phyloP scores from a whole-genome alignment of 2,329 filamentous ascomycete species.

The Pseudogymnoascus destructans region DNA sequence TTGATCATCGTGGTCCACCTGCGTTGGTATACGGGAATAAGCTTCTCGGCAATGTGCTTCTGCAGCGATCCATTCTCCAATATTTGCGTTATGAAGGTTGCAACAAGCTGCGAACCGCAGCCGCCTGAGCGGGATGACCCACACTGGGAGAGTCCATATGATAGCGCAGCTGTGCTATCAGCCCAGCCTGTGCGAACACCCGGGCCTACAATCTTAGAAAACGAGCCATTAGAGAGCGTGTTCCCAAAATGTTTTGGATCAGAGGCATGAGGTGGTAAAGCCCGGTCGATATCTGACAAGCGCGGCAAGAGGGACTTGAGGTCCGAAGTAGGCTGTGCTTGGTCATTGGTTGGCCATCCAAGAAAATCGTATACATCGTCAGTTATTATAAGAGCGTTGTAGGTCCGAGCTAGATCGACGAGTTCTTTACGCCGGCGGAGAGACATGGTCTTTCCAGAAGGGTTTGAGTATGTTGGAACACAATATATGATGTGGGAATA shows the following conservation, averaged over 20 bases:
- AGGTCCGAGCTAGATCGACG: constrained; percentile 46
- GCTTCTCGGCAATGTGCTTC: constrained; percentile 35
- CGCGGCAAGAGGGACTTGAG: constrained; percentile 33
- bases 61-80: constrained; percentile 40
- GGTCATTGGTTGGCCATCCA: constrained; percentile 35
- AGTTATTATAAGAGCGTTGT: constrained; percentile 50
- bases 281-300: constrained; percentile 48
- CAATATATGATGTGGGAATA: constrained; percentile 57
- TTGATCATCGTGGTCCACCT: constrained; percentile 18
- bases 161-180: constrained; percentile 44
- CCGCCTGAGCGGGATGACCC: constrained; percentile 24
- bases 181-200: constrained; percentile 51
- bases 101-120: constrained; percentile 22
- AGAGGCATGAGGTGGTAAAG: constrained; percentile 28
- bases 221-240: constrained; percentile 51
- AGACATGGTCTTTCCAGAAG: constrained; percentile 52
- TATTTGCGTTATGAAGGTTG: constrained; percentile 32
- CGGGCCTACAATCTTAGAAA: constrained; percentile 52
- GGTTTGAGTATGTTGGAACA: constrained; percentile 59
- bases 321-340: not conserved
- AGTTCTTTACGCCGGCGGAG: constrained; percentile 41
- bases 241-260: constrained; percentile 50
- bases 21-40: constrained; percentile 42
- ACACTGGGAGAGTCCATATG: constrained; percentile 43
- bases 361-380: constrained; percentile 65